Base-by-base conservation (phyloP, 2,329 filamentous ascomycete genomes). In the Cucurbitaria berberidis region DNA sequence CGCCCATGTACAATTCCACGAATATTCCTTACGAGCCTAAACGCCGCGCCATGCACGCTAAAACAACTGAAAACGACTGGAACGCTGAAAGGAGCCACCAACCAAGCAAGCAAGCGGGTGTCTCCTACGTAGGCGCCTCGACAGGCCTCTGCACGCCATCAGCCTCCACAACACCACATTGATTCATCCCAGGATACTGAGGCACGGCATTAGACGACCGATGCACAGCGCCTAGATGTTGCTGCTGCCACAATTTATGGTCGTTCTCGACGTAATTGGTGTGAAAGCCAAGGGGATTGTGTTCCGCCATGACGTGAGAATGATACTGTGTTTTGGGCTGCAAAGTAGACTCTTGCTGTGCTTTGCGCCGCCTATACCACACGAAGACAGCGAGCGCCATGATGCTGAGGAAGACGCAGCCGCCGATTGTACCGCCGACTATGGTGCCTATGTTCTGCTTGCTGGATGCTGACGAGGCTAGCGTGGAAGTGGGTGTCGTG, bases 391-490 rank as follows among this genome's bases (percentile, higher is more conserved):
- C 52, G 16, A 69, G 53, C 4, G 58, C 54, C 38, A 72, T 53
- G 39, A 65, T 60, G 21, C 56, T 65, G 26, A 73, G 11, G 27
- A 66, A 60, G 8, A 60, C 53, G 29, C 72, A 60, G 1, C 66
- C 72, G 29, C 69, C 70, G 7, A 75, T 48, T 5, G 70, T 71
- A 24, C 69, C 69, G 44, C 72, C 72, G 9, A 71, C 60, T 15
- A 75, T 74, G 10, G 65, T 63, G n/a, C 60, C 70, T 9, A 72
- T 43, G 36, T 57, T 53, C 3, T 59, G 57, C 26, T 59, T 61
- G 3, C 52, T 52, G n/a, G 45, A 34, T 10, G n/a, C 18, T 26
- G 48, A 30, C 7, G 38, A 8, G 21, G 51, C 27, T 19, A 38
- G 18, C 4, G 35, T 38, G 1, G 43, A 30, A 6, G 21, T 53